phyloP scores from a whole-genome alignment of 345 rosid genomes.

The Pistacia integerrima region DNA sequence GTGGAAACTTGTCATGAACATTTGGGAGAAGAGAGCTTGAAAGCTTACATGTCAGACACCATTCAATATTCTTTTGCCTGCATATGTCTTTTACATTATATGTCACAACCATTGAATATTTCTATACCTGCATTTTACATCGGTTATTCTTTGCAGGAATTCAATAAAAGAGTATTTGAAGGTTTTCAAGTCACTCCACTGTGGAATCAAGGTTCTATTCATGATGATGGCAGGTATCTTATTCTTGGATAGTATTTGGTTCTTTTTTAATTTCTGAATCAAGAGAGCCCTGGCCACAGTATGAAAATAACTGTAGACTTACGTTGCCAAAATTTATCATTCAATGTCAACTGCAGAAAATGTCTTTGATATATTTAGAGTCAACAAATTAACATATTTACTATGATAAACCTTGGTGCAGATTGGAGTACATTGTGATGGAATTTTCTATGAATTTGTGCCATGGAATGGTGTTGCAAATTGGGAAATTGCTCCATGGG shows the following conservation, averaged over 20 bases:
- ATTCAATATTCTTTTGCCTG: too few species aligned
- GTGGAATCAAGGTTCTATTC: slow-evolving; percentile 94
- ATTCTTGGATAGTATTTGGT: too few species aligned
- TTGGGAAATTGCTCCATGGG: slow-evolving; percentile 88
- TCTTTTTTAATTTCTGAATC: too few species aligned
- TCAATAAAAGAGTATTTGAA: slow-evolving; percentile 64
- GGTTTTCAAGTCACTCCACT: slow-evolving; percentile 94
- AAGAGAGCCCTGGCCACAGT: not conserved
- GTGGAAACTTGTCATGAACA: too few species aligned
- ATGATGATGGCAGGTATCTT: slow-evolving; percentile 74
- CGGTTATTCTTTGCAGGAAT: slow-evolving; percentile 54
- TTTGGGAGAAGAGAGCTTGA: too few species aligned
- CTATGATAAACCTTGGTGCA: slow-evolving; percentile 33
- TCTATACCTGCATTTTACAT: slow-evolving; percentile 4
- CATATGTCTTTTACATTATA: too few species aligned
- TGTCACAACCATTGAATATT: too few species aligned
- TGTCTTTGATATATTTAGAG: not conserved
- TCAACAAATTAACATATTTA: not conserved
- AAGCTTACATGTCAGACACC: too few species aligned
- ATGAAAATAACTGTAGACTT: not conserved
- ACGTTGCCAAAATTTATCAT: not conserved
- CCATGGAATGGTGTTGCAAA: slow-evolving; percentile 80
- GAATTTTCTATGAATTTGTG: slow-evolving; percentile 81
- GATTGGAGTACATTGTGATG: slow-evolving; percentile 92
- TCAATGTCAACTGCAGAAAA: not conserved